Base-by-base conservation (phyloP, 345 rosid genomes). In the Raphanus sativus region DNA sequence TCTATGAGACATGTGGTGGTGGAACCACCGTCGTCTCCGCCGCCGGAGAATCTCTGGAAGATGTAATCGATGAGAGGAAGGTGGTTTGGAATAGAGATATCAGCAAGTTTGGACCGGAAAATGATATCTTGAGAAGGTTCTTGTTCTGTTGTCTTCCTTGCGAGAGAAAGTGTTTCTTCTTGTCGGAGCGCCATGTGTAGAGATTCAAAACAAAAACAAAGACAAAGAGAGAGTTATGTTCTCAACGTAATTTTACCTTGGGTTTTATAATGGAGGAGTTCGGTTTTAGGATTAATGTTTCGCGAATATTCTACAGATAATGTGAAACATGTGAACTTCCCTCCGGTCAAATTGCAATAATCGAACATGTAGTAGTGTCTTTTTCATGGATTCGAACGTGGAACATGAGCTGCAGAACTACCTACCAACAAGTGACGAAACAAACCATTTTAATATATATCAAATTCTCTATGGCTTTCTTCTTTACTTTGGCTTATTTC, bases 31-130 rank as follows among this genome's bases (percentile, higher is more conserved):
- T 42, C 64, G 9, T 42, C 73, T 1, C 65, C 66, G 13, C 29
- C 69, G 2, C 65, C 87, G 85, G 80, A 92, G 89, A 77, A 85
- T 83, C 85, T 82, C 28, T 92, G 73, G 40, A 94, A 92, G 82
- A 89, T 80, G 64, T 87, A 94, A 1, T 83, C 70, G 52, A 85
- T 92, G 12, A 94, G 83, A 66, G 95, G 85, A 34, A 92, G 93
- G 76, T 92, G 93, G 21, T 80, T 80, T 0, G 98, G 91, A 78
- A 94, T 87, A 79, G 69, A 66, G 75, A 92, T 92, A 56, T 90
- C 95, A 0, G 97, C 95, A 40, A 94, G 93, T 30, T 94, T 94
- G 21, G 98, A 94, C 2, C 91, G 84, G 86, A 77, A 94, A 68
- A 89, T 84, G 67, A 79, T 62, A 26, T 74, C 75, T 12, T 28